Conservation (phyloP, 257 asterid genomes). For the Plantago elongata region DNA sequence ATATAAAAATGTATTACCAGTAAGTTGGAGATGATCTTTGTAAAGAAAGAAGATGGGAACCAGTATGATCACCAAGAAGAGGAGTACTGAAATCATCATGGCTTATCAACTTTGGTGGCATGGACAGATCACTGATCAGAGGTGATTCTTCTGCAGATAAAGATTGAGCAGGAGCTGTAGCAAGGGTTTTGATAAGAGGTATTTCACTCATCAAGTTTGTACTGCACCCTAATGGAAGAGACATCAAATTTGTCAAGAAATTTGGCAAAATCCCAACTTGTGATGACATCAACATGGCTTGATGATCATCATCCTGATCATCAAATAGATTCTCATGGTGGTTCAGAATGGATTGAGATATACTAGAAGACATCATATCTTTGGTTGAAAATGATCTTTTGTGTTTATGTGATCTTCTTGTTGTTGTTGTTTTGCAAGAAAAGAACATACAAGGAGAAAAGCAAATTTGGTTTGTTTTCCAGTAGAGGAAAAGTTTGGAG, state of each 20-base stretch:
- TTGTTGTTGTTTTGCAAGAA: not conserved
- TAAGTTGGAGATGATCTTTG: constrained; percentile 51
- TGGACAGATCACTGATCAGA: constrained; percentile 23
- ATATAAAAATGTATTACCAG: constrained; percentile 45
- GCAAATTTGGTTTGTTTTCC: constrained; percentile 1
- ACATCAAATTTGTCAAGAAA: constrained; percentile 33
- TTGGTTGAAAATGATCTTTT: too few species aligned
- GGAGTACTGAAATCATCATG: constrained; percentile 28
- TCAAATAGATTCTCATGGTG: constrained; percentile 43
- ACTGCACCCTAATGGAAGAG: constrained; percentile 36
- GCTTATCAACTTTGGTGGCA: constrained; percentile 33
- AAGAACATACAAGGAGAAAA: constrained; percentile 3
- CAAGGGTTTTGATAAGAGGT: constrained; percentile 46
- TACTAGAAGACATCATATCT: constrained; percentile 19
- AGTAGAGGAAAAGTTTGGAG: constrained; percentile 14
- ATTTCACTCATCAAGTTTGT: constrained; percentile 1
- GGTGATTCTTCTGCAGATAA: constrained; percentile 25
- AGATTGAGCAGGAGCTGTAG: constrained; percentile 20
- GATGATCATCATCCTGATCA: constrained; percentile 78
- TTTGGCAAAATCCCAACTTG: constrained; percentile 49
- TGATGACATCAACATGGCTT: constrained; percentile 38
- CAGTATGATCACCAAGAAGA: constrained; percentile 29
- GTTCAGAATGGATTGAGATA: constrained; percentile 37
- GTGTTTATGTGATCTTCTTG: not conserved
- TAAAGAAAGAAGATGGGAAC: constrained; percentile 50